Evolutionary conservation across 108 stramenopile species (phyloP), one percentile per base, ranked within the genome.

Genomic region (Stephanodiscus triporus): DNA sequence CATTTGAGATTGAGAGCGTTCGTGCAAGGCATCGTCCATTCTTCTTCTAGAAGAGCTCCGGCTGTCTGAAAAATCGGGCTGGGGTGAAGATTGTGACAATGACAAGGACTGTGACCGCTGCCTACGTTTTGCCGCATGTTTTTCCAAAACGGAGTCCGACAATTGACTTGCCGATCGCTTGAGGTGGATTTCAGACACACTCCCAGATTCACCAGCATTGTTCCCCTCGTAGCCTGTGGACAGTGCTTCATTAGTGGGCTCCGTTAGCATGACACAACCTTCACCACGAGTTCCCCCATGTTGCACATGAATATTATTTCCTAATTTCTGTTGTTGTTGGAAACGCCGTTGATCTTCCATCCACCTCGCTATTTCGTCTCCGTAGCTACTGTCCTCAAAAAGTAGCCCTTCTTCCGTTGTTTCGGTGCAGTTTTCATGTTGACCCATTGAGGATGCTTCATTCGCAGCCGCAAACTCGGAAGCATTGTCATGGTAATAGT

Each of bases 11-110:
- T 61, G 64, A 24, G 29, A 71, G 16, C 70, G 77, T 26, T 78
- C 70, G 14, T 78, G 57, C 49, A 78, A 40, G 34, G 77, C 76
- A 42, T 77, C 70, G 38, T 77, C 69, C 76, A 77, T 77, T 58
- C 76, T 57, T 53, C 54, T 64, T 20, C 76, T 48, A n/a, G 76
- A 63, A 26, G 37, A 36, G 29, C 76, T 77, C 26, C 40, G 66
- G 19, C 42, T 57, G 36, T 27, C 66, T 37, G 51, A 27, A n/a
- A 47, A 29, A 45, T 36, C 47, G 7, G 63, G 20, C 55, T 55
- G 72, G 37, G 47, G 27, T 29, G 55, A 26, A 17, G 34, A n/a
- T n/a, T n/a, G n/a, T n/a, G n/a, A 38, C 36, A 4, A 7, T 6
- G 58, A 53, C 23, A 53, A 24, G 51, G 51, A 1, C 51, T 53